Base-by-base conservation (phyloP, 805 yeast genomes). In the Metschnikowia arizonensis region DNA sequence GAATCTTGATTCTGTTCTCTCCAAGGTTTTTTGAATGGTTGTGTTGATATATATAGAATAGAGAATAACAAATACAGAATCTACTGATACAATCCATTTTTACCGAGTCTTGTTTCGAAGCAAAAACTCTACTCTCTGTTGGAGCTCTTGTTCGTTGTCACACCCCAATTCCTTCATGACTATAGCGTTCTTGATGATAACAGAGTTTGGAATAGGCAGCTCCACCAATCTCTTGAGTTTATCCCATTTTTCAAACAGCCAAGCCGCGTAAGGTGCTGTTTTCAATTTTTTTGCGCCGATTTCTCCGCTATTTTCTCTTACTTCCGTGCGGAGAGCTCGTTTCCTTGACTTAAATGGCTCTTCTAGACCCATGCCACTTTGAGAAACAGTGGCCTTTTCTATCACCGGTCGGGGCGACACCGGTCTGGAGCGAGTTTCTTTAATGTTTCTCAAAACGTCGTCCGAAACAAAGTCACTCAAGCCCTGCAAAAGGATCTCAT, bases 21-120 rank as follows among this genome's bases (percentile, higher is more conserved):
- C 76, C 12, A 77, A 69, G 46, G 73, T 82, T 4, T 77, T 82
- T 50, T 82, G 55, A 28, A n/a, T n/a, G n/a, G n/a, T n/a, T n/a
- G n/a, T n/a, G n/a, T n/a, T n/a, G n/a, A n/a, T n/a, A n/a, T n/a
- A n/a, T n/a, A n/a, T n/a, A n/a, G n/a, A n/a, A n/a, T n/a, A n/a
- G n/a, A n/a, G n/a, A n/a, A n/a, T n/a, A n/a, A n/a, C n/a, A n/a
- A n/a, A n/a, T n/a, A n/a, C n/a, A n/a, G n/a, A n/a, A n/a, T 24
- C 26, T 24, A 24, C 26, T 24, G 26, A 24, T 24, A 24, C 26
- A 26, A 17, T 28, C 24, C 15, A 11, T 9, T 26, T 5, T 17
- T 26, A 37, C 5, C 33, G 33, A 29, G 6, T 28, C 10, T 26
- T 19, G 29, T 33, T 17, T 10, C 46, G 29, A 21, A 30, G 42